Conservation (phyloP, 2,329 filamentous ascomycete species). For the Pseudogymnoascus verrucosus region DNA sequence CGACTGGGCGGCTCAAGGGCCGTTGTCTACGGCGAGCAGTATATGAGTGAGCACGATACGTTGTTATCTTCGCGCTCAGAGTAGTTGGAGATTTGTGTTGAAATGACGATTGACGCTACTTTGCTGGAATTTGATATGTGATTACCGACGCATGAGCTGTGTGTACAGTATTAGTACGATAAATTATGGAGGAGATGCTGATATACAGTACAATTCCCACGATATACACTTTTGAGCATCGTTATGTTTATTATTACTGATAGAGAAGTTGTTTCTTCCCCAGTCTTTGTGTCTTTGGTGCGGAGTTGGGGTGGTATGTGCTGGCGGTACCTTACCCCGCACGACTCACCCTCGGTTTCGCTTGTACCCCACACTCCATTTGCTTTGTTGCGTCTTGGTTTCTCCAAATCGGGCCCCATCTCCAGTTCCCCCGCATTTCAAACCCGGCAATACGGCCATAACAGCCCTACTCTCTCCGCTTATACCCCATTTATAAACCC, state of each 20-base stretch:
- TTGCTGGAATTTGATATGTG: background rate
- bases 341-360: background rate
- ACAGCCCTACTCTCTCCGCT: background rate
- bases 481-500: constrained; percentile 7
- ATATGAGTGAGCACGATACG: constrained; percentile 6
- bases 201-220: background rate
- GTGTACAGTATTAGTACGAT: background rate
- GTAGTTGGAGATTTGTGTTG: background rate
- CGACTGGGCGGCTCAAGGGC: constrained; percentile 2
- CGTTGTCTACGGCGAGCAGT: background rate
- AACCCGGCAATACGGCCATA: background rate
- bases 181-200: background rate
- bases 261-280: background rate
- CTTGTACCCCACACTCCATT: background rate
- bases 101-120: background rate
- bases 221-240: too few species aligned
- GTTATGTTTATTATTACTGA: background rate
- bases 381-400: background rate
- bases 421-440: constrained; percentile 2
- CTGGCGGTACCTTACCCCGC: background rate
- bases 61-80: background rate
- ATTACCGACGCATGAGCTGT: background rate
- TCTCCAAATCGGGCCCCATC: background rate
- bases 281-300: background rate
- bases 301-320: background rate